These are phyloP conservation scores for Adansonia rubrostipa DNA, from an alignment of 441 rosid genomes.

Conservation along the genomic window DNA sequence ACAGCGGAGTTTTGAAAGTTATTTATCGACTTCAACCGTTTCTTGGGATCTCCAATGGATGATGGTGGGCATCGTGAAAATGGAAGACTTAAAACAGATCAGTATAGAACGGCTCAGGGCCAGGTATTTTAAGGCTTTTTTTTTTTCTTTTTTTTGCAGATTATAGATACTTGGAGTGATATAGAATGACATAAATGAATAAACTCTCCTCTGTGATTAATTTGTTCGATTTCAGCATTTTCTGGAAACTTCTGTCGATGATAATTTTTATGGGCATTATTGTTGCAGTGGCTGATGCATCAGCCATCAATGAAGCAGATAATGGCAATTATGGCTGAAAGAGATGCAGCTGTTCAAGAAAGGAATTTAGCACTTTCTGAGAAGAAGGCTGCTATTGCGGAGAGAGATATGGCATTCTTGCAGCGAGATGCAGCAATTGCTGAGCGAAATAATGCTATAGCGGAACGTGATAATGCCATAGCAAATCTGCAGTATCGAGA, in stretches of 20 bases:
- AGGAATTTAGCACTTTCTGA: constrained; percentile 87
- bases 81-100: constrained; percentile 80
- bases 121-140: constrained; percentile 57
- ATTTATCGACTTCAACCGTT: constrained; percentile 22
- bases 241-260: constrained; percentile 16
- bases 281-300: constrained; percentile 88
- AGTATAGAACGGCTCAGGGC: constrained; percentile 72
- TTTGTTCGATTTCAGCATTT: constrained; percentile 10
- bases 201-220: constrained; percentile 5
- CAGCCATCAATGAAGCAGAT: constrained; percentile 99
- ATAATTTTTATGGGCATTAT: constrained; percentile 28
- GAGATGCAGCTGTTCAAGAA: constrained; percentile 93
- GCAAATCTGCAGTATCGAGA: constrained; percentile 89
- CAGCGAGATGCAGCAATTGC: constrained; percentile 94
- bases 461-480: constrained; percentile 87
- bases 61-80: constrained; percentile 93
- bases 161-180: constrained; percentile 1
- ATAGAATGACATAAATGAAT: neutral
- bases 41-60: constrained; percentile 59
- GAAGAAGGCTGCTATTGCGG: constrained; percentile 88
- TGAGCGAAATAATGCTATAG: constrained; percentile 80
- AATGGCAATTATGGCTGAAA: constrained; percentile 92
- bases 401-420: constrained; percentile 87
- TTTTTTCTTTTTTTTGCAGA: constrained; percentile 4
- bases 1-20: constrained; percentile 8